Conservation (phyloP, 805 yeast genomes). For the Candida stauntonica region DNA sequence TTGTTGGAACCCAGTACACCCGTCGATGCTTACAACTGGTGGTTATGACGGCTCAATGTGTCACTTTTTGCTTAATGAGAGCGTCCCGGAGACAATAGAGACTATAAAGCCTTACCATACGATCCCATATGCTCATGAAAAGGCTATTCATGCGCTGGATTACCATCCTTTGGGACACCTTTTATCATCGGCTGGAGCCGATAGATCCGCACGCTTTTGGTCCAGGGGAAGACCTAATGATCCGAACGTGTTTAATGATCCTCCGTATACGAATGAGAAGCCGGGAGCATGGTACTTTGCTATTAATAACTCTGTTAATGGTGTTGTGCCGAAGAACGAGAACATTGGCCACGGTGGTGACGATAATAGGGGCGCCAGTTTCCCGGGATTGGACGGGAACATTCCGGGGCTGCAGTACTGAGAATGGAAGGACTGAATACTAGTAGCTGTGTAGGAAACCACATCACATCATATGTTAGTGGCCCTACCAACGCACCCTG, state of each 20-base stretch:
- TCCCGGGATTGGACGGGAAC: conserved; percentile 10
- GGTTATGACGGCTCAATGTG: conserved; percentile 84
- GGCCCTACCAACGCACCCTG: too few relatives aligned
- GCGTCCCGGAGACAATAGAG: conserved; percentile 33
- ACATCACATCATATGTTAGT: too few relatives aligned
- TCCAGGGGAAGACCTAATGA: conserved; percentile 89
- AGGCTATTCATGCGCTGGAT: conserved; percentile 83
- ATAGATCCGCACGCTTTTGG: conserved; percentile 92
- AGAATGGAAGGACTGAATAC: too few relatives aligned
- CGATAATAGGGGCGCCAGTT: neutral
- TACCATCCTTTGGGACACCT: conserved; percentile 95
- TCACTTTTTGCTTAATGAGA: conserved; percentile 61
- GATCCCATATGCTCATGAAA: conserved; percentile 92
- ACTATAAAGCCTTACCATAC: conserved; percentile 44
- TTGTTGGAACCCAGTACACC: conserved; percentile 90
- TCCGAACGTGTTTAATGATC: conserved; percentile 74
- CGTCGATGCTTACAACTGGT: conserved; percentile 75
- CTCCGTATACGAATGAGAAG: conserved; percentile 67
- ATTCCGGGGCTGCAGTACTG: conserved; percentile 16
- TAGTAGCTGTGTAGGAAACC: too few relatives aligned
- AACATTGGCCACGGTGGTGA: conserved; percentile 22
- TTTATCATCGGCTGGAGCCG: conserved; percentile 89
- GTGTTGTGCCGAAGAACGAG: conserved; percentile 30
- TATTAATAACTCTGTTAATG: conserved; percentile 33
- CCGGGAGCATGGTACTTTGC: conserved; percentile 53